Base-by-base conservation (phyloP, 148 eudicot genomes). In the Suaeda aralocaspica region DNA sequence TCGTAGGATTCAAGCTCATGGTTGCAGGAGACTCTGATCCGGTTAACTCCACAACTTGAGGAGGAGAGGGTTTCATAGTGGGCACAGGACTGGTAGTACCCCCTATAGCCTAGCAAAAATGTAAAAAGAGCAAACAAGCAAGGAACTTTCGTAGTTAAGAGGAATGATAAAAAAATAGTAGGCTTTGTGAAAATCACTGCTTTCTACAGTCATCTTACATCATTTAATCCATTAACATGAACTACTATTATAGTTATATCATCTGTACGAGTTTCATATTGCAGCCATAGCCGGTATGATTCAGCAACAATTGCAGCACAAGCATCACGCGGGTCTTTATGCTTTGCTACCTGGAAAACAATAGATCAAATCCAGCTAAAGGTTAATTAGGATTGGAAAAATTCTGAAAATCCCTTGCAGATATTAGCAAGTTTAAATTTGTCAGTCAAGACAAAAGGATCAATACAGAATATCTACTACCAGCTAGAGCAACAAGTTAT, bases 261-360 rank as follows among this genome's bases (percentile, higher is more conserved):
- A 85, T 94, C 99, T 19, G 99, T 94, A 55, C 99, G 99, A 74
- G 99, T 94, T 84, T 94, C 99, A 77, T 85, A 94, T 78, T 94
- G 99, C 72, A 94, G 82, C 99, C 99, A 94, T 71, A 91, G 96
- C 68, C 99, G 88, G 78, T 94, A 94, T 6, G 99, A 94, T 82
- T 94, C 99, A 46, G 99, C 99, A 79, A 94, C 99, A 78, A 94
- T 91, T 69, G 99, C 99, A 59, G 97, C 96, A 86, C 99, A 94
- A 78, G 99, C 97, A 82, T 94, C 97, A 70, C 93, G 99, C 1
- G 99, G 97, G 76, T 94, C 99, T 81, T 89, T 89, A 68, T 80
- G 78, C 67, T 84, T 86, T 58, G 85, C 89, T 72, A 94, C 97
- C 99, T 94, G 82, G 53, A 76, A 73, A 26, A 49, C 61, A 65